Evolutionary conservation across 805 yeast species (phyloP).

Genomic region (Lipomyces sp.): DNA sequence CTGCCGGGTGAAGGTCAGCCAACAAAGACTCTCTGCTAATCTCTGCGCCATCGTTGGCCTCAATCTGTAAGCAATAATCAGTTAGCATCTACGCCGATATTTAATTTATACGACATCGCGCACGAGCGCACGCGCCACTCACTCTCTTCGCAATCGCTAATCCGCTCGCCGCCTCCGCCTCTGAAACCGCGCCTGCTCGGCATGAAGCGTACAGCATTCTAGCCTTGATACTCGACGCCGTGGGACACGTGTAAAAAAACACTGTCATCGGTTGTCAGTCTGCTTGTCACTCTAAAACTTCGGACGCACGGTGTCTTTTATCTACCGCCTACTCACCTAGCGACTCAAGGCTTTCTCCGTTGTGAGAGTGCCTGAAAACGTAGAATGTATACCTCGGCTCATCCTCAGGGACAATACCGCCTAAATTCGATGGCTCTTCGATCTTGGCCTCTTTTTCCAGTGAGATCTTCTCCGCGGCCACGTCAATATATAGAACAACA

Average conservation of each 20-base stretch:
- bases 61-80: conserved; percentile 25
- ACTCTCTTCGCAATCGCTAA: conserved; percentile 28
- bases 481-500: conserved; percentile 52
- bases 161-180: conserved; percentile 29
- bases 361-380: conserved; percentile 29
- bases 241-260: conserved; percentile 85
- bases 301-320: background rate
- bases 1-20: conserved; percentile 24
- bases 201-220: conserved; percentile 91
- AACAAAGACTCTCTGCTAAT: conserved; percentile 19
- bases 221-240: conserved; percentile 82
- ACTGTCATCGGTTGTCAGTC: conserved; percentile 27
- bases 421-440: conserved; percentile 36
- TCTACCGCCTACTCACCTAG: conserved; percentile 3
- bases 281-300: background rate
- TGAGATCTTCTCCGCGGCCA: conserved; percentile 48
- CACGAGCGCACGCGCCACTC: conserved; percentile 1
- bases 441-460: conserved; percentile 36
- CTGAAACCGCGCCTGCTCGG: conserved; percentile 40
- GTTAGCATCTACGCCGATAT: background rate
- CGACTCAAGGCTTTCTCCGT: conserved; percentile 40
- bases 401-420: conserved; percentile 39
- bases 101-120: background rate
- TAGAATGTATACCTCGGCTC: conserved; percentile 61
- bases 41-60: conserved; percentile 34